phyloP scores from a whole-genome alignment of 352 stramenopile genomes.

The Globisporangium yorkense region DNA sequence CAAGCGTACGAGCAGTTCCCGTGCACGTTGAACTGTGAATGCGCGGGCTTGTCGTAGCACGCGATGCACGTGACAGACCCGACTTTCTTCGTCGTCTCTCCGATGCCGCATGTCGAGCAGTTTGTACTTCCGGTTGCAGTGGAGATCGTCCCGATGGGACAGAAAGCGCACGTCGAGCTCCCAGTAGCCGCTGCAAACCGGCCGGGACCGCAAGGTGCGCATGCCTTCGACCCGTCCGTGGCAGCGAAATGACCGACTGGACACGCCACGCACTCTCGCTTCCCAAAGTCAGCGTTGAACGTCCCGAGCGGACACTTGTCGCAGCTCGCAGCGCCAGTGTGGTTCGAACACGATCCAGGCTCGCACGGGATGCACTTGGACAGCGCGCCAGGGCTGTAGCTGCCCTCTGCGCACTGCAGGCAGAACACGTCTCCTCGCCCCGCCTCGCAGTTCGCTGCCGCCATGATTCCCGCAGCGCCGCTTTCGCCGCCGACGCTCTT shows the following conservation, averaged over 20 bases:
- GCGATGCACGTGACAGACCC: slow-evolving; percentile 39
- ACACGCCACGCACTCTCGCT: slow-evolving; percentile 56
- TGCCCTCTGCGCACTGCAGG: slow-evolving; percentile 51
- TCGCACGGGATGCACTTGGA: slow-evolving; percentile 67
- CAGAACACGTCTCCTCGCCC: slow-evolving; percentile 68
- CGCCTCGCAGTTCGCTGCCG: slow-evolving; percentile 48
- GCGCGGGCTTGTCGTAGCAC: slow-evolving; percentile 58
- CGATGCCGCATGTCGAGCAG: slow-evolving; percentile 72
- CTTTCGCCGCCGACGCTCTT: slow-evolving; percentile 47
- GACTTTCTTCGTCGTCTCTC: slow-evolving; percentile 51
- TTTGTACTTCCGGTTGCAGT: slow-evolving; percentile 37
- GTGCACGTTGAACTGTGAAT: slow-evolving; percentile 70
- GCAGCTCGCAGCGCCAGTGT: slow-evolving; percentile 39
- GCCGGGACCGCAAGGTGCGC: slow-evolving; percentile 48
- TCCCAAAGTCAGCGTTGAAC: slow-evolving; percentile 70
- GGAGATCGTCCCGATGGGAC: slow-evolving; percentile 56
- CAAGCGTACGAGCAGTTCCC: slow-evolving; percentile 82
- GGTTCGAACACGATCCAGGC: slow-evolving; percentile 50
- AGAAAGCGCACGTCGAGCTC: slow-evolving; percentile 41
- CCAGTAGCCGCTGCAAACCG: slow-evolving; percentile 40
- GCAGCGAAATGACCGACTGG: slow-evolving; percentile 47
- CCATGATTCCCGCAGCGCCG: slow-evolving; percentile 42
- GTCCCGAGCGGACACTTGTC: slow-evolving; percentile 41
- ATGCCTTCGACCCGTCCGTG: slow-evolving; percentile 41
- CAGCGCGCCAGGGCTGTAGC: slow-evolving; percentile 49